Evolutionary conservation across 1,284 basidiomycete genomes (phyloP).

Genomic region (Puccinia triticina): DNA sequence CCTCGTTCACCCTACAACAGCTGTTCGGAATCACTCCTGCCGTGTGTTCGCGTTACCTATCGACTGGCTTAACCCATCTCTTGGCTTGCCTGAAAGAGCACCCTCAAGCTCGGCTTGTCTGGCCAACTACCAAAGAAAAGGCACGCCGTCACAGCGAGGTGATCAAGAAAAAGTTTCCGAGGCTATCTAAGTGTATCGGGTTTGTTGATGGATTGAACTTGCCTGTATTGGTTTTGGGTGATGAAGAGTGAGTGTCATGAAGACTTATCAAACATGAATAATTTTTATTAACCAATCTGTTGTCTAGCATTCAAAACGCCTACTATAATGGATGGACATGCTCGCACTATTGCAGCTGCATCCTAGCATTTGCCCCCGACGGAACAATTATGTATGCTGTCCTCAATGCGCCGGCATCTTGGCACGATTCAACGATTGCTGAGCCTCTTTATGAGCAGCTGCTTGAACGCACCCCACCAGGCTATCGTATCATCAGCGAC

Average conservation of each 20-base stretch:
- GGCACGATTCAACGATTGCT: constrained; percentile 58
- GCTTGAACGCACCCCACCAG: constrained; percentile 59
- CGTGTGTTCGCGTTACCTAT: constrained; percentile 55
- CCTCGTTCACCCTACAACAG: constrained; percentile 61
- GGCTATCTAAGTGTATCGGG: constrained; percentile 63
- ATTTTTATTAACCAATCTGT: background rate
- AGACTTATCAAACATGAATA: background rate
- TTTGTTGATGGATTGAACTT: constrained; percentile 59
- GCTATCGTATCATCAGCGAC: constrained; percentile 63
- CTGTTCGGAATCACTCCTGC: constrained; percentile 61
- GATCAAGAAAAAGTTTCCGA: constrained; percentile 53
- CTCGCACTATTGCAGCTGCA: background rate
- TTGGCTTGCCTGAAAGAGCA: background rate
- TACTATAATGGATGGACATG: background rate
- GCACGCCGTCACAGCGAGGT: background rate
- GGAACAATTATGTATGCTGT: constrained; percentile 59
- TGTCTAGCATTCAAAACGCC: background rate
- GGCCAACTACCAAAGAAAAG: background rate
- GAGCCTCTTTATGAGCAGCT: constrained; percentile 62
- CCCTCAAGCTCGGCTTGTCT: background rate
- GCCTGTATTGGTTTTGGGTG: constrained; percentile 55
- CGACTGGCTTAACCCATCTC: background rate
- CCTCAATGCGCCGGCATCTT: constrained; percentile 64
- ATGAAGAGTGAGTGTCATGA: constrained; percentile 59
- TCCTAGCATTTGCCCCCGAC: background rate